Conservation (phyloP, 768 basidiomycete species). For the Boletus rex-veris region DNA sequence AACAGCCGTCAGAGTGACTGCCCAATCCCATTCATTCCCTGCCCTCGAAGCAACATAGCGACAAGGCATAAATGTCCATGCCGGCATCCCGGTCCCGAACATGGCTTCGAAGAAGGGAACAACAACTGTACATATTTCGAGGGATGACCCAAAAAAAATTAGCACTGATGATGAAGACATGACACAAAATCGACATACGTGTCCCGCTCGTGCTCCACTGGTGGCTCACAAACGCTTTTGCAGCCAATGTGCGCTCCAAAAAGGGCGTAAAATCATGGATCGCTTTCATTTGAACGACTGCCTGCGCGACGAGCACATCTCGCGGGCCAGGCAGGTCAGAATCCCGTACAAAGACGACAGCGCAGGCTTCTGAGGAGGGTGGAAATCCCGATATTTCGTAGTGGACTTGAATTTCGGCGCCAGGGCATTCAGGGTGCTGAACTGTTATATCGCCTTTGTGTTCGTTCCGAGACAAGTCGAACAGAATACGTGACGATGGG, state of each 20-base stretch:
- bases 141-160: background rate
- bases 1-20: conserved; percentile 28
- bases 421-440: conserved; percentile 3
- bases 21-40: conserved; percentile 27
- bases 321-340: background rate
- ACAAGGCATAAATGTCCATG: conserved; percentile 25
- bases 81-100: conserved; percentile 26
- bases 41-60: conserved; percentile 19
- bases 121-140: conserved; percentile 10
- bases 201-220: conserved; percentile 2
- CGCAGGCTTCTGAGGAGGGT: conserved; percentile 38
- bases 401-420: conserved; percentile 22
- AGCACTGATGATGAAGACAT: background rate
- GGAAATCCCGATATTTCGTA: conserved; percentile 51
- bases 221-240: conserved; percentile 26
- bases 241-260: conserved; percentile 17
- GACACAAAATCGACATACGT: conserved; percentile 14
- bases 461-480: background rate
- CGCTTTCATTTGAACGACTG: conserved; percentile 11
- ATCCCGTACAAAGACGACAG: conserved; percentile 43
- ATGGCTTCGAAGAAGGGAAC: conserved; percentile 17
- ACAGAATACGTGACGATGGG: background rate
- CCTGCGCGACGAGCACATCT: conserved; percentile 11
- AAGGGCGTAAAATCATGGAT: conserved; percentile 19
- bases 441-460: conserved; percentile 13